Evolutionary conservation across 805 yeast genomes (phyloP), one percentile per base, ranked within the genome.

Genomic region (Saccharomycopsis sp.): DNA sequence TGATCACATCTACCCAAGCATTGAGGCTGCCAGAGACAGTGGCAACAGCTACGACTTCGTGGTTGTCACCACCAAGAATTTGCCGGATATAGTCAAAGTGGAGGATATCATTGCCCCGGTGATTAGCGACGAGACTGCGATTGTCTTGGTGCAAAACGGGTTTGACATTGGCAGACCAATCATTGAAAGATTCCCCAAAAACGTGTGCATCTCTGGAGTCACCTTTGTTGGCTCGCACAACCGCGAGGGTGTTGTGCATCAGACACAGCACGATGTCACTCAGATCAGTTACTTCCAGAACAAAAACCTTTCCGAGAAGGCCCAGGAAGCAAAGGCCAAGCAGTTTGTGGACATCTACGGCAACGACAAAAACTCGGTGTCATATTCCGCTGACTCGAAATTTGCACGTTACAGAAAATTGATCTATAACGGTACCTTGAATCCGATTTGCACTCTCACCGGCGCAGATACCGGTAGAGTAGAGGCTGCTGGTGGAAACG

Each of bases 131-230:
- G 52, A 57, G 24, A 77, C 85, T 3, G 70, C 80, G 14, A 70
- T 84, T 50, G 77, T 85, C 1, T 73, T 86, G 57, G 71, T 85
- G 55, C 90, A 85, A 68, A 85, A 84, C 66, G 91, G 90, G 2
- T 77, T 86, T 59, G 88, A 81, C 61, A 75, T 82, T 54, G 91
- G 83, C 57, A 73, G 74, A 61, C 84, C 85, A 14, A 72, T 84
- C 18, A 71, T 79, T 55, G 69, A 67, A n/a, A 73, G 72, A 15
- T 84, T 73, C 64, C 84, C 84, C 1, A 67, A 71, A 15, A 75
- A 74, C 56, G 72, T 73, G 2, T 70, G 81, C 2, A 66, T 85
- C 2, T 84, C 89, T 0, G 89, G 89, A 7, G 82, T 85, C 44
- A 79, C 85, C 44, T 75, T 81, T 71, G 79, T 83, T 57, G 87